phyloP scores from a whole-genome alignment of 75 land plant species.

The Sequoiadendron giganteum region DNA sequence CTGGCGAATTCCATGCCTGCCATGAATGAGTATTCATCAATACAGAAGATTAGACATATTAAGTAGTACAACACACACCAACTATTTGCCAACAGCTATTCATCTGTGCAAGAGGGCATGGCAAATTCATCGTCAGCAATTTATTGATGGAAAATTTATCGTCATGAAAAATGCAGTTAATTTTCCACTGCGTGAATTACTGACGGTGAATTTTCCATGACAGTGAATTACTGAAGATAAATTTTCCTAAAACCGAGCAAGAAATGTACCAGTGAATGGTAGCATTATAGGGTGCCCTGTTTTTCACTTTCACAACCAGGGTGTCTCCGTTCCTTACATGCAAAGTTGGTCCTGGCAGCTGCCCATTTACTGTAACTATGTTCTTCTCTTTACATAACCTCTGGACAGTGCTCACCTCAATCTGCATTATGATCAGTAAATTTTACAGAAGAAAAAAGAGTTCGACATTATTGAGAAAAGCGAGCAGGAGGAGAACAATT shows the following conservation, averaged over 20 bases:
- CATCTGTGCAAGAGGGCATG: too few relatives aligned
- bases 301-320: slow-evolving; percentile 17
- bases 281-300: slow-evolving; percentile 20
- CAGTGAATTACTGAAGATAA: too few relatives aligned
- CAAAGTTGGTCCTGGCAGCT: slow-evolving; percentile 21
- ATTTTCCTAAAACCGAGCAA: too few relatives aligned
- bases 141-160: too few relatives aligned
- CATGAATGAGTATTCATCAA: not conserved
- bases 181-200: too few relatives aligned
- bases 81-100: too few relatives aligned
- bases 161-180: too few relatives aligned
- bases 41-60: not conserved
- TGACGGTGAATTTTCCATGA: too few relatives aligned
- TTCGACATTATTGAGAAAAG: not conserved
- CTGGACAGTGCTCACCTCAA: not conserved
- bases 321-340: slow-evolving; percentile 19
- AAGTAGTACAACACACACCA: too few relatives aligned
- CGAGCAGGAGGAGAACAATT: not conserved
- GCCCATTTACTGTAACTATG: slow-evolving; percentile 17
- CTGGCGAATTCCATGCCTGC: slow-evolving; percentile 14
- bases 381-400: not conserved
- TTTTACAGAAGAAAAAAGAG: too few relatives aligned
- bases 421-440: not conserved
- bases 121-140: too few relatives aligned
- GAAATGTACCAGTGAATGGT: slow-evolving; percentile 22